These are phyloP conservation scores for Ploettnerulaceae sp. DNA, from an alignment of 2,329 filamentous ascomycete genomes.

Conservation along the genomic window DNA sequence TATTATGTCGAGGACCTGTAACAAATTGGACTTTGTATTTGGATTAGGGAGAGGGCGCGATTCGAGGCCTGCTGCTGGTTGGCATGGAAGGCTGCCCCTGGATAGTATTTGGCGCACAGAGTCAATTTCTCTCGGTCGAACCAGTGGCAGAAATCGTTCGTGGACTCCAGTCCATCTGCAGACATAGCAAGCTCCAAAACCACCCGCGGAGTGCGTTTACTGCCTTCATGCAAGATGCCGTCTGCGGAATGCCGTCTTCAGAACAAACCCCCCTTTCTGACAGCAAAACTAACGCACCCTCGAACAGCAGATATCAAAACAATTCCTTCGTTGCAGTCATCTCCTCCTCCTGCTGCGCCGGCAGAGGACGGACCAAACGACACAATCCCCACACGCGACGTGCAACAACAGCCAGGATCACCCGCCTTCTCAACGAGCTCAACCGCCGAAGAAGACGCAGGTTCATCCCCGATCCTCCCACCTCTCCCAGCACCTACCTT, in stretches of 20 bases:
- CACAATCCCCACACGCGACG: conserved; percentile 5
- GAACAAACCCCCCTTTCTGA: not conserved
- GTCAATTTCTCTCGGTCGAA: not conserved
- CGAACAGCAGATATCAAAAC: conserved; percentile 26
- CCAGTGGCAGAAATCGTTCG: not conserved
- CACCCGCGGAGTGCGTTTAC: not conserved
- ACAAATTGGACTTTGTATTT: not conserved
- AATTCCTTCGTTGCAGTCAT: conserved; percentile 37
- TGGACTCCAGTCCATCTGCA: not conserved
- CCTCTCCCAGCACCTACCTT: conserved; percentile 55
- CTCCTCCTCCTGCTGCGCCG: conserved; percentile 53
- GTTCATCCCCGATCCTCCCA: conserved; percentile 54
- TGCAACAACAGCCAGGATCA: conserved; percentile 40
- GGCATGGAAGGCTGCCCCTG: not conserved
- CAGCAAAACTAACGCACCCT: conserved; percentile 18
- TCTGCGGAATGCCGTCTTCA: not conserved
- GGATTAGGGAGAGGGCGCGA: not conserved
- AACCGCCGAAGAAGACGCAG: conserved; percentile 51
- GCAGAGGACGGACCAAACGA: conserved; percentile 50
- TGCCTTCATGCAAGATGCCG: not conserved
- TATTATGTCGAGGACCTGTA: too few relatives aligned
- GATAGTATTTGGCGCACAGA: not conserved
- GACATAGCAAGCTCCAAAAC: not conserved
- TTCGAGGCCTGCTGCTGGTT: not conserved
- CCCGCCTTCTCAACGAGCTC: conserved; percentile 58